Evolutionary conservation across 768 basidiomycete species (phyloP), one percentile per base, ranked within the genome.

Genomic region (Tremella mesenterica): DNA sequence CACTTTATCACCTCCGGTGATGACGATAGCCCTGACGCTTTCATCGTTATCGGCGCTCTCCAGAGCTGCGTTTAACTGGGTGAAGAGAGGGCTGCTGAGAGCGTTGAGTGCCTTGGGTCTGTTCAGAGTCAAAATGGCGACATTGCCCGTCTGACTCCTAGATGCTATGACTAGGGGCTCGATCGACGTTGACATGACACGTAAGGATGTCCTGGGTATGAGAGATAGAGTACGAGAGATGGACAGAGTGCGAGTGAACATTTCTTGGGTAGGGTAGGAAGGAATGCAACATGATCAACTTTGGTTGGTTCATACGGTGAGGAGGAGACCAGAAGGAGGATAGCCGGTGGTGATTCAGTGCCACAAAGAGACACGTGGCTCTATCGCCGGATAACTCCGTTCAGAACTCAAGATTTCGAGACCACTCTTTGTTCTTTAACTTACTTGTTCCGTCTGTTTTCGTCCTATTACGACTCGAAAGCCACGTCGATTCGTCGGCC

Each of bases 1-100:
- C 2, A 89, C 92, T 73, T 79, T 85, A 57, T 88, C 87, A 25
- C 85, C 87, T 1, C 93, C 93, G 0, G 93, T 97, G 50, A 99
- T 72, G 13, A 99, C 90, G 65, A 96, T 81, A 4, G 89, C 88
- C 41, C 87, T 83, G 30, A 92, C 76, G 5, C 75, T 73, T 28
- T 80, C 78, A 68, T 96, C 90, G 14, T 70, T 74, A 54, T 91
- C 87, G 2, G 83, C 81, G 28, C 81, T 79, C 33, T 75, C 77
- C 43, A 95, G 72, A 4, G 89, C 89, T 25, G 79, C 76, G 66
- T 91, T 88, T 41, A 97, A 78, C 70, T 91, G 88, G 13, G 74
- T 74, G 71, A 96, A 85, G 53, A 96, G 78, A 5, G 85, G 83
- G 21, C 82, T 80, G 63, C 79, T 84, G 54, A 99, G 78, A 3